Evolutionary conservation across 495 filamentous ascomycete species (phyloP).

Genomic region (Penicillium coffeae): DNA sequence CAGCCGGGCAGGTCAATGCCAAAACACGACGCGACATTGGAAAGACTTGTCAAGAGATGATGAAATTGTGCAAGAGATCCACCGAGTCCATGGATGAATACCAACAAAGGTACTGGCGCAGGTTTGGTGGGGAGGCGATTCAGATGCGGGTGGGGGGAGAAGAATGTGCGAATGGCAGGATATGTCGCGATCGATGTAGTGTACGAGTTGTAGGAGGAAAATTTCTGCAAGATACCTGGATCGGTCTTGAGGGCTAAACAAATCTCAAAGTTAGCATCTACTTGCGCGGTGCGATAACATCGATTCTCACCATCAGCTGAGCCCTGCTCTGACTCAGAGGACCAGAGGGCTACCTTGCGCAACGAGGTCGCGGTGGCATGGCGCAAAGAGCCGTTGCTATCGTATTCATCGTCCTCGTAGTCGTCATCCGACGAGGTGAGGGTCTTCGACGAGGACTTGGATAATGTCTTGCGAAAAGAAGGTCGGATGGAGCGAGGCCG

Average conservation of each 20-base stretch:
- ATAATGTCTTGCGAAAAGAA: constrained; percentile 20
- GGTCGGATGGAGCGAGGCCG: constrained; percentile 20
- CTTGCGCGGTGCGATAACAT: neutral
- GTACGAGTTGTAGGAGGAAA: constrained; percentile 68
- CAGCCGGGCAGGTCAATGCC: constrained; percentile 90
- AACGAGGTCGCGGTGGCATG: constrained; percentile 23
- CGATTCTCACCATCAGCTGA: constrained; percentile 29
- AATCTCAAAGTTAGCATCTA: constrained; percentile 1
- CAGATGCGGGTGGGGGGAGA: constrained; percentile 72
- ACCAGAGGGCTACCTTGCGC: constrained; percentile 14
- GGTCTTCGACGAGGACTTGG: constrained; percentile 29
- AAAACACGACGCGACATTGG: constrained; percentile 82
- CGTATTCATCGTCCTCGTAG: constrained; percentile 43
- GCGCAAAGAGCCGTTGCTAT: constrained; percentile 37
- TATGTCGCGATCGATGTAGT: constrained; percentile 68
- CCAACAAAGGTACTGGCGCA: constrained; percentile 73
- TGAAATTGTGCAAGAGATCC: constrained; percentile 87
- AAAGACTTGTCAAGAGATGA: constrained; percentile 74
- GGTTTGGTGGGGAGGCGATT: constrained; percentile 70
- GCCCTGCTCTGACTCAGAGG: constrained; percentile 24
- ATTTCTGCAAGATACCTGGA: constrained; percentile 71
- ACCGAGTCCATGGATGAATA: constrained; percentile 89
- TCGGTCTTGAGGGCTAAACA: constrained; percentile 51
- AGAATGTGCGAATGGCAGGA: constrained; percentile 76
- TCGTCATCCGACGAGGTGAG: constrained; percentile 42